A percentile compares a stretch with the other conserved stretches of the same genome.
Conservation (phyloP, 192 early-diverging fungal species). For the Coemansia javaensis region DNA sequence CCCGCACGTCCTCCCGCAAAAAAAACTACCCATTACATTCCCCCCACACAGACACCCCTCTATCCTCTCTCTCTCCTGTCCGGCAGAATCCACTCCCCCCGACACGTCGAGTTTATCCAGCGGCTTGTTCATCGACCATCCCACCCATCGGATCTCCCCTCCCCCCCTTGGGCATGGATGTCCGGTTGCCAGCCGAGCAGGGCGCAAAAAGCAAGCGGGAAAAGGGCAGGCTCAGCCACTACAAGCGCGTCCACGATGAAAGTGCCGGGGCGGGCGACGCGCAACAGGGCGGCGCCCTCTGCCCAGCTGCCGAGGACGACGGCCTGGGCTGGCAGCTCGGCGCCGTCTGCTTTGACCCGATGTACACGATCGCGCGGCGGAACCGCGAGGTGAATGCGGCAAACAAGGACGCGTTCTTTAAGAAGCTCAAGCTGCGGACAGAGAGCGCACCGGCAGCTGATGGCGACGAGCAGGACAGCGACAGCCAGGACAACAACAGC, state of each 20-base stretch:
- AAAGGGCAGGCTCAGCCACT: slow-evolving; percentile 7
- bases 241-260: slow-evolving; percentile 26
- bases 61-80: not conserved
- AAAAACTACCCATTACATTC: not conserved
- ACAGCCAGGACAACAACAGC: not conserved
- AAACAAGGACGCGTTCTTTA: slow-evolving; percentile 32
- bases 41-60: not conserved
- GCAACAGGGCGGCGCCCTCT: slow-evolving; percentile 1
- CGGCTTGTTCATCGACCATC: too few relatives aligned
- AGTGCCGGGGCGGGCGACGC: not conserved
- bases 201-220: slow-evolving; percentile 5
- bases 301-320: slow-evolving; percentile 33
- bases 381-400: slow-evolving; percentile 16
- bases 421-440: slow-evolving; percentile 18
- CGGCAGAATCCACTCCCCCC: not conserved
- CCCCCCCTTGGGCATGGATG: not conserved
- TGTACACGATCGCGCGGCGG: slow-evolving; percentile 39
- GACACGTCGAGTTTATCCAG: not conserved
- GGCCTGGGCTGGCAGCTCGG: slow-evolving; percentile 23
- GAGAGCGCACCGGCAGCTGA: not conserved
- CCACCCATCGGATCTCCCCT: too few relatives aligned
- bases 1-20: not conserved
- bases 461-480: not conserved
- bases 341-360: slow-evolving; percentile 23
- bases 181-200: not conserved